A percentile compares a stretch with the other conserved stretches of the same genome.
Evolutionary conservation across 306 rosid genomes (phyloP).

Genomic region (Vigna unguiculata): DNA sequence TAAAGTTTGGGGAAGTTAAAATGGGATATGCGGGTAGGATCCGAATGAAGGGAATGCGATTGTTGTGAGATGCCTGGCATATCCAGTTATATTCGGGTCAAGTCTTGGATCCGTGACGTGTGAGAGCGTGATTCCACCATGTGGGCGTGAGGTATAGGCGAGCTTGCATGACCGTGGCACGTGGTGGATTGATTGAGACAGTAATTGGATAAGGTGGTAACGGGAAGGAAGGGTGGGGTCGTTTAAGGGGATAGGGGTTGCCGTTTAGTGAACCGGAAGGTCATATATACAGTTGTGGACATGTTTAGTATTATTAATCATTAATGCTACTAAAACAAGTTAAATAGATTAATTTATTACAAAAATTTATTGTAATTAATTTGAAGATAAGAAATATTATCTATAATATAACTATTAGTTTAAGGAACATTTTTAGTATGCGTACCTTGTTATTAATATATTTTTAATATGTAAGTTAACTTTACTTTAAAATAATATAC

Average conservation of each 20-base stretch:
- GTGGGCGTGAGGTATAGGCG: constrained; percentile 8
- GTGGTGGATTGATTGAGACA: constrained; percentile 37
- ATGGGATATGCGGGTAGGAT: constrained; percentile 47
- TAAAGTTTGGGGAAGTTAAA: background rate
- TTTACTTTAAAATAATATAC: no score
- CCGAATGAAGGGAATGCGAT: background rate
- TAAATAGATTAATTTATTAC: background rate
- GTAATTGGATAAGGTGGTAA: constrained; percentile 34
- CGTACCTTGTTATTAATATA: background rate
- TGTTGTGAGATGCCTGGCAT: constrained; percentile 50
- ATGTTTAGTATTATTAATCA: background rate
- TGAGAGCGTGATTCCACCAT: constrained; percentile 37
- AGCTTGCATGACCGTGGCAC: constrained; percentile 53
- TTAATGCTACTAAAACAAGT: background rate
- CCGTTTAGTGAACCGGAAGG: constrained; percentile 45
- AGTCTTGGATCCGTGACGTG: constrained; percentile 20
- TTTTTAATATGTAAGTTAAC: no score
- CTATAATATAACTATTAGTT: background rate
- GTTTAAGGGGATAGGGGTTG: constrained; percentile 42
- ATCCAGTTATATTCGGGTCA: constrained; percentile 37
- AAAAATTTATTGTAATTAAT: no score
- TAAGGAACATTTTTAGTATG: background rate
- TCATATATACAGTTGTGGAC: background rate
- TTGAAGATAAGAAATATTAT: no score
- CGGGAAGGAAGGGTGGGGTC: constrained; percentile 38